Evolutionary conservation across 148 eudicot genomes (phyloP).

Genomic region (Cornus kousa): DNA sequence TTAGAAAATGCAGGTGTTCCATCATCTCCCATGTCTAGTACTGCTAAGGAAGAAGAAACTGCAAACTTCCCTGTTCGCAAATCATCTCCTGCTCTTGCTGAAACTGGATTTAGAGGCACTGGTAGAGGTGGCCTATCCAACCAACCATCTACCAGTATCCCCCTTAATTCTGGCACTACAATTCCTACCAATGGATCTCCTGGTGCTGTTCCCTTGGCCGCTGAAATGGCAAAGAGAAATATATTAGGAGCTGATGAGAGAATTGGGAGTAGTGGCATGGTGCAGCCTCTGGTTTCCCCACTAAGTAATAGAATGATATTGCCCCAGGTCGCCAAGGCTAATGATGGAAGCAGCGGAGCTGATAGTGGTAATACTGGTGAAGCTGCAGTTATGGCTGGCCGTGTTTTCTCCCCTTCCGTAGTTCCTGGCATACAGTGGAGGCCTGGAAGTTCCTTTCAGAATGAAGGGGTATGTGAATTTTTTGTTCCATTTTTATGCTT

Average conservation of each 20-base stretch:
- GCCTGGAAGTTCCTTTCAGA: constrained; percentile 89
- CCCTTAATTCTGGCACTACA: constrained; percentile 51
- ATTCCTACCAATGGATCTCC: constrained; percentile 52
- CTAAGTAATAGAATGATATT: constrained; percentile 42
- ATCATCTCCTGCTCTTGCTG: constrained; percentile 67
- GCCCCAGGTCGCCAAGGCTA: constrained; percentile 40
- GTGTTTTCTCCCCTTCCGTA: constrained; percentile 65
- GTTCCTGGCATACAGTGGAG: constrained; percentile 94
- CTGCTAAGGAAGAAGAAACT: constrained; percentile 68
- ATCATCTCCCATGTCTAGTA: constrained; percentile 49
- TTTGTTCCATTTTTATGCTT: constrained; percentile 4
- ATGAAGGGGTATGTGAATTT: constrained; percentile 60
- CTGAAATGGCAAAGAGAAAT: constrained; percentile 77
- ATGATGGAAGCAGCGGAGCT: constrained; percentile 38
- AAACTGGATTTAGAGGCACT: constrained; percentile 52
- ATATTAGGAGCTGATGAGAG: constrained; percentile 75
- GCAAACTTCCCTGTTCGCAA: constrained; percentile 57
- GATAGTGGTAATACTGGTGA: constrained; percentile 49
- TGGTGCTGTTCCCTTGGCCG: constrained; percentile 53
- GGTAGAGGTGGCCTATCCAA: constrained; percentile 61
- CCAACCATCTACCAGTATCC: constrained; percentile 45
- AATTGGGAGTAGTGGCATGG: constrained; percentile 58
- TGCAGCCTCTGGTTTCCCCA: constrained; percentile 43
- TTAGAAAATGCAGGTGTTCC: constrained; percentile 41
- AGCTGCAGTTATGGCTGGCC: constrained; percentile 54